Conservation (phyloP, 495 filamentous ascomycete genomes). For the Peziza echinospora region DNA sequence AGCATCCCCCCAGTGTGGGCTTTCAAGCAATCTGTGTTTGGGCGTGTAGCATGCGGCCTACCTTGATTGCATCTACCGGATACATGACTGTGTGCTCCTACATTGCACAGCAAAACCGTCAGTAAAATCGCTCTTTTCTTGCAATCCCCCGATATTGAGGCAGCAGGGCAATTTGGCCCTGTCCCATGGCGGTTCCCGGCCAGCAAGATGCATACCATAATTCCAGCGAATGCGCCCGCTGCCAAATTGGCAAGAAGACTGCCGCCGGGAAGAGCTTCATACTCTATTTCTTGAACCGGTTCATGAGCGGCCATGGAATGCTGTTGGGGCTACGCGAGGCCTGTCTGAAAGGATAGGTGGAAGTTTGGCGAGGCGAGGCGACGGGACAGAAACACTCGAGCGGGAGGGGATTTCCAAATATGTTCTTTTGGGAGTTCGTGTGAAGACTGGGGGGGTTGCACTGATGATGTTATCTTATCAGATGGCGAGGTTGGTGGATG, state of each 20-base stretch:
- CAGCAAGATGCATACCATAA: constrained; percentile 61
- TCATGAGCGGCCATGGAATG: constrained; percentile 22
- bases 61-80: constrained; percentile 93
- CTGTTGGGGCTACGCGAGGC: too few relatives aligned
- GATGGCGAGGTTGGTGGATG: too few relatives aligned
- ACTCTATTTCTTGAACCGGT: constrained; percentile 25
- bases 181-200: constrained; percentile 7
- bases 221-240: constrained; percentile 90
- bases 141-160: too few relatives aligned
- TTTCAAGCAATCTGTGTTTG: neutral
- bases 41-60: constrained; percentile 30
- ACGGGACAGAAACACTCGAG: too few relatives aligned
- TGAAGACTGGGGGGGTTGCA: too few relatives aligned
- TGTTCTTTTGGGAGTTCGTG: too few relatives aligned
- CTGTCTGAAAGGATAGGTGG: too few relatives aligned
- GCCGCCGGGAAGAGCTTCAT: constrained; percentile 46
- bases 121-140: too few relatives aligned
- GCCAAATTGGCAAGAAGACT: constrained; percentile 64
- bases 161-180: constrained; percentile 9
- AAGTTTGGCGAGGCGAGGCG: too few relatives aligned
- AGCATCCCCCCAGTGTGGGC: neutral
- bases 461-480: too few relatives aligned
- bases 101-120: neutral
- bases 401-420: too few relatives aligned
- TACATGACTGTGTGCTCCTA: constrained; percentile 93